Percentiles rank a stretch among this genome's conserved stretches.
These are phyloP conservation scores for Pythium aristosporum DNA, from an alignment of 352 stramenopile genomes.

Conservation along the genomic window DNA sequence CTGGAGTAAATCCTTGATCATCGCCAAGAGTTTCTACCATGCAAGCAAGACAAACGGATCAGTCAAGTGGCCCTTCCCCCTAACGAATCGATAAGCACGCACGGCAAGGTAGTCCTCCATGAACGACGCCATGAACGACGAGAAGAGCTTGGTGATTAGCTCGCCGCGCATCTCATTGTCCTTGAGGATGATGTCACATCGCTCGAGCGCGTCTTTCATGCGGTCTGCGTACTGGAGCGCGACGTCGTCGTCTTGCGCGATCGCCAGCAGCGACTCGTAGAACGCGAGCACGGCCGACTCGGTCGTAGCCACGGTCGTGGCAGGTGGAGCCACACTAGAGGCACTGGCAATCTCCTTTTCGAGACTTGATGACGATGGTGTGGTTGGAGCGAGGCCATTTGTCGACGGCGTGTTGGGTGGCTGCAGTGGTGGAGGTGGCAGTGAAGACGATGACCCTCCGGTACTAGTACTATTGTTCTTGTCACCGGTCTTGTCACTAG, in stretches of 20 bases:
- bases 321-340: not conserved
- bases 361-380: constrained; percentile 45
- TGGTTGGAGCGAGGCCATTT: constrained; percentile 14
- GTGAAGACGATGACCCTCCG: constrained; percentile 18
- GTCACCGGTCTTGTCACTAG: constrained; percentile 4
- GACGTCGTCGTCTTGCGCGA: constrained; percentile 47
- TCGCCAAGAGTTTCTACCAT: constrained; percentile 50
- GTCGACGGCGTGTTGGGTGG: constrained; percentile 7
- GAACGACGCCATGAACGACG: constrained; percentile 52
- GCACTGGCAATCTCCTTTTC: constrained; percentile 39
- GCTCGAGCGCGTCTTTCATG: constrained; percentile 44
- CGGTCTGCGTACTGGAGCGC: constrained; percentile 34
- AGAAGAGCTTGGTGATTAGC: constrained; percentile 68
- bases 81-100: constrained; percentile 8
- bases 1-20: constrained; percentile 64
- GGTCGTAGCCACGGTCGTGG: constrained; percentile 14
- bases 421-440: constrained; percentile 9
- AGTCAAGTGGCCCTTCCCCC: no score
- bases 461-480: constrained; percentile 3
- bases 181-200: constrained; percentile 67
- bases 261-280: constrained; percentile 50
- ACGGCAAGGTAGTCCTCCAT: constrained; percentile 69
- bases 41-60: not conserved
- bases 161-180: constrained; percentile 64
- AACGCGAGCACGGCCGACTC: constrained; percentile 41